These are phyloP conservation scores for Datisca glomerata DNA, from an alignment of 306 rosid genomes.

Conservation along the genomic window DNA sequence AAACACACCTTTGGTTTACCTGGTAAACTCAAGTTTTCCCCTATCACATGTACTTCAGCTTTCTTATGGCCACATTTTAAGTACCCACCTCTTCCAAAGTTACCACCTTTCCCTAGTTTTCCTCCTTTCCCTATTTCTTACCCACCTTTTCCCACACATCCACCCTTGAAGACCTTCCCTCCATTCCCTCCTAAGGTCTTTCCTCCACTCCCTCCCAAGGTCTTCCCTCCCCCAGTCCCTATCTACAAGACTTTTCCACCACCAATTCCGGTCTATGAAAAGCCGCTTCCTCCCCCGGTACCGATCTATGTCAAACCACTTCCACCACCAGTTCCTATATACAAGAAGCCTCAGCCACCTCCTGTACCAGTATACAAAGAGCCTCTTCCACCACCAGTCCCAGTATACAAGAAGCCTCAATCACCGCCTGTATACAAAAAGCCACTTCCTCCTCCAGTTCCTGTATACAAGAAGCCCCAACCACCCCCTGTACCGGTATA, in stretches of 20 bases:
- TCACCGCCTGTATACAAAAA: conserved; percentile 6
- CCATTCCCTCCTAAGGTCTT: conserved; percentile 5
- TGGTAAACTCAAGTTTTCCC: conserved; percentile 56
- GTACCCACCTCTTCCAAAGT: conserved; percentile 29
- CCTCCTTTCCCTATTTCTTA: conserved; percentile 10
- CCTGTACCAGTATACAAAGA: conserved; percentile 4
- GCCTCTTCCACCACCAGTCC: conserved; percentile 10
- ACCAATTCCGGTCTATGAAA: background rate
- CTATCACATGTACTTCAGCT: conserved; percentile 50
- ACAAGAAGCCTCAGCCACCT: conserved; percentile 4
- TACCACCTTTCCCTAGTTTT: conserved; percentile 5
- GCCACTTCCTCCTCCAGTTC: no score
- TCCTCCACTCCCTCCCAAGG: conserved; percentile 29
- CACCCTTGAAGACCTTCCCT: conserved; percentile 3
- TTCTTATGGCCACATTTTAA: conserved; percentile 43
- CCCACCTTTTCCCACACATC: conserved; percentile 5
- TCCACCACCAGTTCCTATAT: conserved; percentile 10
- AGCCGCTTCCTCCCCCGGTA: conserved; percentile 10
- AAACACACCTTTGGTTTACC: conserved; percentile 36
- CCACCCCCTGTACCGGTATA: conserved; percentile 5
- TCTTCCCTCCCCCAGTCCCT: conserved; percentile 20
- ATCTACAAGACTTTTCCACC: conserved; percentile 7
- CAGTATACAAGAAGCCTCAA: conserved; percentile 1
- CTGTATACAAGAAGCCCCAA: conserved; percentile 1
- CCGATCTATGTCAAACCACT: conserved; percentile 19